Conservation (phyloP, 2,329 filamentous ascomycete species). For the Hypoxylon sp. region DNA sequence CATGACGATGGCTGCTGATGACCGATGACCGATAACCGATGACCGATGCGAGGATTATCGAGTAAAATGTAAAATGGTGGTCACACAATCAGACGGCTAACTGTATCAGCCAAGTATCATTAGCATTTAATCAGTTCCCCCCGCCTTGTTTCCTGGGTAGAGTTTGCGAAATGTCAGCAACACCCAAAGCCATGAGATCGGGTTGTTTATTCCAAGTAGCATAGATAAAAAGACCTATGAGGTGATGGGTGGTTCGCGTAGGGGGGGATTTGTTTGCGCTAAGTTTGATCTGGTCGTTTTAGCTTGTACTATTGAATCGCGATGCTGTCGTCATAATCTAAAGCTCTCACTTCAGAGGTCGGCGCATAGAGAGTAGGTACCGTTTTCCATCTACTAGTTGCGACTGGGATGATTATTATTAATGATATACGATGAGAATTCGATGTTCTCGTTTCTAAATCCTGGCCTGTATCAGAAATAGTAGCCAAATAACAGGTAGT, state of each 20-base stretch:
- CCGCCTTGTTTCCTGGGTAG: not conserved
- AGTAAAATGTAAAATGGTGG: conserved; percentile 1
- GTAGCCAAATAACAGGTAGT: not conserved
- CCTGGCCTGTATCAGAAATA: not conserved
- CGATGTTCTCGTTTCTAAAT: not conserved
- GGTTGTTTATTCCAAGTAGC: not conserved
- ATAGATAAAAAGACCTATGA: conserved; percentile 19
- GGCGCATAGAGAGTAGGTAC: conserved; percentile 9
- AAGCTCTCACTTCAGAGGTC: conserved; percentile 5
- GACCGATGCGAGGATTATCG: conserved; percentile 10
- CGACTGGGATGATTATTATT: not conserved
- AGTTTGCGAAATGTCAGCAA: not conserved
- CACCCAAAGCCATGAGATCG: not conserved
- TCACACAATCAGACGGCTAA: not conserved
- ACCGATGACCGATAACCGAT: conserved; percentile 5
- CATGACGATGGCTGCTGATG: conserved; percentile 39
- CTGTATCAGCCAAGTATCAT: not conserved
- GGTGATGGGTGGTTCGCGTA: conserved; percentile 2
- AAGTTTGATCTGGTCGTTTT: not conserved
- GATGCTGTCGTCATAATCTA: conserved; percentile 35
- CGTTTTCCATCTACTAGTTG: conserved; percentile 8
- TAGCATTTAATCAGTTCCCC: not conserved
- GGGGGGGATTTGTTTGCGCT: conserved; percentile 10
- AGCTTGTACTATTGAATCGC: conserved; percentile 18
- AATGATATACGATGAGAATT: not conserved